A percentile compares a stretch with the other conserved stretches of the same genome.
Evolutionary conservation across 208 protist species (phyloP).

Genomic region (Phytomonas serpens): DNA sequence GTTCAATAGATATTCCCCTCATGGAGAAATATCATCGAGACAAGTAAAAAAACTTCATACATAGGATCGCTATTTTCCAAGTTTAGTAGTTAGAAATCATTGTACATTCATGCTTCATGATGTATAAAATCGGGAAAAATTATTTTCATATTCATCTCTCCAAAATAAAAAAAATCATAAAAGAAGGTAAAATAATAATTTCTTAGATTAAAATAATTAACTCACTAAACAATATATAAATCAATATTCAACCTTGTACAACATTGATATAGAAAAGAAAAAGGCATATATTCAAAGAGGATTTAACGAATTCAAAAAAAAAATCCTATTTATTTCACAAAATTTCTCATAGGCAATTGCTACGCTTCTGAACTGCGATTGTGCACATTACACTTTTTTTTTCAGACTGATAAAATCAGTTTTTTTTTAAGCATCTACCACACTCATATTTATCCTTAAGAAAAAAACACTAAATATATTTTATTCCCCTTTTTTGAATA

Average conservation of each 20-base stretch:
- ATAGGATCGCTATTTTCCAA: not conserved
- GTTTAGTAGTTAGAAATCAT: not conserved
- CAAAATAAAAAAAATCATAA: not conserved
- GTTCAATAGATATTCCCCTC: not conserved
- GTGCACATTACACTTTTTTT: not conserved
- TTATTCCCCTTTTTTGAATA: not conserved
- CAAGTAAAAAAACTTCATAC: not conserved
- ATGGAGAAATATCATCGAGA: not conserved
- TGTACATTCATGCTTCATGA: not conserved
- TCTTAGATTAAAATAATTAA: not conserved
- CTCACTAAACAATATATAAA: not conserved
- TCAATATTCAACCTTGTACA: not conserved
- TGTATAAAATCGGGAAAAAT: not conserved
- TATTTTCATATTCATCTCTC: not conserved
- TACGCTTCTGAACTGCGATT: not conserved
- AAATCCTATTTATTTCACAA: not conserved
- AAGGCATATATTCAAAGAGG: not conserved
- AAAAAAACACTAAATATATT: not conserved
- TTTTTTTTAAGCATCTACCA: not conserved
- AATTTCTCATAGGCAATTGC: not conserved
- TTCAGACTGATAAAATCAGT: not conserved
- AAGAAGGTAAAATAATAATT: not conserved
- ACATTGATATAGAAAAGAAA: not conserved
- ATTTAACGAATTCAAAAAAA: conserved; percentile 13
- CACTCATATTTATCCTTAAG: not conserved